Evolutionary conservation across 768 basidiomycete species (phyloP), one percentile per base, ranked within the genome.

Genomic region (Clitopilus hobsonii): DNA sequence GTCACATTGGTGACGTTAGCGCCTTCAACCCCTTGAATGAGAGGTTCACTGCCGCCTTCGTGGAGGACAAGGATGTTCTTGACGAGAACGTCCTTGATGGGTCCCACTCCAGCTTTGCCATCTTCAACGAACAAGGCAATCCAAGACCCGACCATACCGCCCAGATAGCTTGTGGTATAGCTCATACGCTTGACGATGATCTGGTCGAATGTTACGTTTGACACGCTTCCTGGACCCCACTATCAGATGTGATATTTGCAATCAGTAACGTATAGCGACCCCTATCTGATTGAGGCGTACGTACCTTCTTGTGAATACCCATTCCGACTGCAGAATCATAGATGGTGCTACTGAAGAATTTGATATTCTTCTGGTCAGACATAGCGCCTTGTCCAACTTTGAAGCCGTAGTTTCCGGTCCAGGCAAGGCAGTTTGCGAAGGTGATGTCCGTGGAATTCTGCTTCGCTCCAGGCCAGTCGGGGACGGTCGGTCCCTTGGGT

Each of bases 401-500:
- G 49, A 63, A 61, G 23, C 58, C 58, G 27, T 60, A 61, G 30
- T 57, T 56, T 22, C n/a, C 38, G 23, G 60, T 60, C 60, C 60
- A 60, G 24, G 51, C 61, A 25, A 57, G 30, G 52, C 55, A 57
- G 30, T 61, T 55, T 22, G 51, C 29, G 45, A 60, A 61, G 1
- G 41, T 51, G 28, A 63, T 49, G 24, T 61, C 51, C n/a, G 50
- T 14, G 7, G 47, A 38, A 8, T 30, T 25, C 49, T 56, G 57
- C 23, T 51, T 54, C 16, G 48, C 18, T 23, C 60, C 58, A 49
- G 60, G 56, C 47, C 49, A 59, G 2, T 41, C 32, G 28, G 57
- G 53, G 3, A 53, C 52, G 2, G 24, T 45, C 26, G 47, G 45
- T 5, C 23, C 41, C 24, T 51, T 24, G 7, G 59, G 59, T 26